Base-by-base conservation (phyloP, 202 grass and related monocot species). In the Thinopyrum obtusiflorum region DNA sequence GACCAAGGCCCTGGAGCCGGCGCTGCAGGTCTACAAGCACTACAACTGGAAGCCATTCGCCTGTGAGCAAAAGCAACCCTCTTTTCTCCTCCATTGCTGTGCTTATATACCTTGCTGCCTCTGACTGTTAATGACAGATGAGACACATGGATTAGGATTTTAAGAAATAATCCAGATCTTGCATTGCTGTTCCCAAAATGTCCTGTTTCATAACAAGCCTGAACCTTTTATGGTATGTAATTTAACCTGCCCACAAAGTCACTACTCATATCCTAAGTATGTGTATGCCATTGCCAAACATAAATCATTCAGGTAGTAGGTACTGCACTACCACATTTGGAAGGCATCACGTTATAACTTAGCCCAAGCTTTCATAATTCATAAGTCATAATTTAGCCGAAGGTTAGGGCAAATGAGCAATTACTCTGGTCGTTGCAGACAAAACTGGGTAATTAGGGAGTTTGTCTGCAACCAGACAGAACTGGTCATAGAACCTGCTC, bases 1-100 rank as follows among this genome's bases (percentile, higher is more conserved):
- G 46, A 92, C 91, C 47, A 98, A 83, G 89, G 93, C 96, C 28
- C 90, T 98, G 40, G 90, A 95, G 59, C 93, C 96, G 6, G 89
- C 89, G 0, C 89, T 88, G 37, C 72, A 88, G 15, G 69, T 91
- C 53, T 88, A 85, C 89, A 81, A 85, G 81, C 85, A 84, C 2
- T 91, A 91, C 82, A 91, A 81, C 17, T 87, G 89, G 89, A 87
- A 88, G 51, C 76, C 87, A 35, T 86, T 81, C 67, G 2, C 84
- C 15, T 63, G 86, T 88, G 3, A 24, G 12, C 4, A 14, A 11
- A 44, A 44, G 12, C 46, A 49, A 6, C 46, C 44, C 26, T 35
- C 66, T 79, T 24, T 47, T 14, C 47, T 44, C 53, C 24, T 67
- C 17, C 40, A 26, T 47, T 31, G 5, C 68, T 23, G 4, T n/a